A percentile compares a stretch with the other conserved stretches of the same genome.
Evolutionary conservation across 2,329 filamentous ascomycete genomes (phyloP).

Genomic region (Fusarium pseudograminearum): DNA sequence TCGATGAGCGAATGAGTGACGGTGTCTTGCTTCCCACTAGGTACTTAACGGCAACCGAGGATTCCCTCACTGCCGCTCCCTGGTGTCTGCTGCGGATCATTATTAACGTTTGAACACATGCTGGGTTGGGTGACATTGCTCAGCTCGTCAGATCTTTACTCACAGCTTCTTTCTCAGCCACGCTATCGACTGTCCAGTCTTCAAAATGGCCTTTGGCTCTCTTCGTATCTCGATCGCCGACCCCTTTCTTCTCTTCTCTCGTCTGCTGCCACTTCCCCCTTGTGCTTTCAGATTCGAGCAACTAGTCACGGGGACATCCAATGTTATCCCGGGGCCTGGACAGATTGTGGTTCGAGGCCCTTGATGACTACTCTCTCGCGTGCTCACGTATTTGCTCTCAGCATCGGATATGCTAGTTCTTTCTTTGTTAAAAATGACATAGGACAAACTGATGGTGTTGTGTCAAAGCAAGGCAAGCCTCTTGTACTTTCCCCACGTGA

Average conservation of each 20-base stretch:
- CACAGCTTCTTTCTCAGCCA: slow-evolving; percentile 30
- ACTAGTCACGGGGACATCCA: slow-evolving; percentile 45
- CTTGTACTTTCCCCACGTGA: slow-evolving; percentile 44
- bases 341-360: slow-evolving; percentile 42
- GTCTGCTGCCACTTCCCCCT: slow-evolving; percentile 27
- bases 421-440: slow-evolving; percentile 38
- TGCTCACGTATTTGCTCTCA: slow-evolving; percentile 28
- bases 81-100: slow-evolving; percentile 30
- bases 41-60: slow-evolving; percentile 6
- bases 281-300: slow-evolving; percentile 39
- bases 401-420: slow-evolving; percentile 34
- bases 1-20: slow-evolving; percentile 39
- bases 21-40: slow-evolving; percentile 25
- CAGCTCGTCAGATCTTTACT: slow-evolving; percentile 42
- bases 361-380: slow-evolving; percentile 42
- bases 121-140: slow-evolving; percentile 46
- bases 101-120: slow-evolving; percentile 40
- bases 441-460: slow-evolving; percentile 33
- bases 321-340: slow-evolving; percentile 40
- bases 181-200: slow-evolving; percentile 24
- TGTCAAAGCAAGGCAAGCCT: slow-evolving; percentile 43
- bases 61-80: slow-evolving; percentile 28
- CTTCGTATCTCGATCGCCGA: slow-evolving; percentile 30
- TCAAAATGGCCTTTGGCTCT: slow-evolving; percentile 9
- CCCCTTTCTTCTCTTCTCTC: slow-evolving; percentile 30